Percentiles rank a stretch among this genome's conserved stretches.
These are phyloP conservation scores for Quercus lobata DNA, from an alignment of 331 rosid species.

Conservation along the genomic window DNA sequence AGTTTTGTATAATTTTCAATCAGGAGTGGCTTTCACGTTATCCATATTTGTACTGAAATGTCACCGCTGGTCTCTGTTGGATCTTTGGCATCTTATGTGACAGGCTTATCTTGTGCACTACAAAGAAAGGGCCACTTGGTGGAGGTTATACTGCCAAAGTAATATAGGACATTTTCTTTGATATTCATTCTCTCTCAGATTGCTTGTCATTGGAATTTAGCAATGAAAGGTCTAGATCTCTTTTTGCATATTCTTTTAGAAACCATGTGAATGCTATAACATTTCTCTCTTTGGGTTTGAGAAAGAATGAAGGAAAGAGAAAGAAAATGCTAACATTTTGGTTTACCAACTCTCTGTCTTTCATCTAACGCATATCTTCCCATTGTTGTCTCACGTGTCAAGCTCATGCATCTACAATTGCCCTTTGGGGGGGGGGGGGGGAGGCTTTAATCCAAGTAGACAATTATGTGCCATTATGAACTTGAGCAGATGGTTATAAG, in stretches of 20 bases:
- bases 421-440: background rate
- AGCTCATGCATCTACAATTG: background rate
- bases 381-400: background rate
- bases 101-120: slow-evolving; percentile 78
- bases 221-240: slow-evolving; percentile 10
- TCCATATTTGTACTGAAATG: slow-evolving; percentile 95
- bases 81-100: slow-evolving; percentile 76
- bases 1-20: slow-evolving; percentile 26
- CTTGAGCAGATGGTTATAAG: background rate
- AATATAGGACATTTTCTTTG: slow-evolving; percentile 25
- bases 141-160: slow-evolving; percentile 95
- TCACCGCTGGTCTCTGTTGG: slow-evolving; percentile 64
- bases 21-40: slow-evolving; percentile 73
- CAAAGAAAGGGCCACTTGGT: slow-evolving; percentile 87
- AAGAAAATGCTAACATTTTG: background rate
- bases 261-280: background rate
- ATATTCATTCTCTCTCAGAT: slow-evolving; percentile 14
- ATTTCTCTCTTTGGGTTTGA: background rate
- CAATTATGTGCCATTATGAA: background rate
- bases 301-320: background rate
- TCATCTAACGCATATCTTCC: background rate
- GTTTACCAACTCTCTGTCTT: background rate
- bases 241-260: background rate
- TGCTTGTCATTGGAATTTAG: slow-evolving; percentile 1
- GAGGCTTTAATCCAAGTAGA: background rate